phyloP scores from a whole-genome alignment of 805 yeast genomes.

The Isabelozyma heimii region DNA sequence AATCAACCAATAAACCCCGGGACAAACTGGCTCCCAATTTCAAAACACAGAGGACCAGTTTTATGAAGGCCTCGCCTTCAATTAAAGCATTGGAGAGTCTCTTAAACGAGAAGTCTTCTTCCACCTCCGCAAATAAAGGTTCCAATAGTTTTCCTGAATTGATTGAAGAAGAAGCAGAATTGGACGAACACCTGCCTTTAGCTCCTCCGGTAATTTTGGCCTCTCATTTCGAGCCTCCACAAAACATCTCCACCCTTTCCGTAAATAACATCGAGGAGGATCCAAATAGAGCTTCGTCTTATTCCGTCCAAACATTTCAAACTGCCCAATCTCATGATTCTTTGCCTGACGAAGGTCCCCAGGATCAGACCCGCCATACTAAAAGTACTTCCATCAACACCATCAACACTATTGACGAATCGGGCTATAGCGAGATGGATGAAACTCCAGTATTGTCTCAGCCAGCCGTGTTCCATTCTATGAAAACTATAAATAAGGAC shows the following conservation, averaged over 20 bases:
- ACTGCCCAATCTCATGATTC: constrained; percentile 19
- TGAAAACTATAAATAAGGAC: constrained; percentile 10
- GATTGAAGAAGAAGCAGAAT: constrained; percentile 16
- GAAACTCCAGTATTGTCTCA: constrained; percentile 23
- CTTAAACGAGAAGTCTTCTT: constrained; percentile 16
- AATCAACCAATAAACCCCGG: neutral
- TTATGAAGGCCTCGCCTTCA: constrained; percentile 39
- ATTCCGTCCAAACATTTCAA: constrained; percentile 24
- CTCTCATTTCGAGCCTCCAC: neutral
- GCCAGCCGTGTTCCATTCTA: constrained; percentile 21
- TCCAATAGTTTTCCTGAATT: neutral
- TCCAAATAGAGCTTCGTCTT: constrained; percentile 4
- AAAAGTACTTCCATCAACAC: constrained; percentile 15
- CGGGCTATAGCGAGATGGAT: constrained; percentile 15
- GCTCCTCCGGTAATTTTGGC: neutral
- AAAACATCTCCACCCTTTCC: constrained; percentile 4
- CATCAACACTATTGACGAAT: constrained; percentile 8
- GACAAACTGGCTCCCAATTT: constrained; percentile 2
- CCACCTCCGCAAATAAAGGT: constrained; percentile 12
- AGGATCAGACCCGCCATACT: neutral
- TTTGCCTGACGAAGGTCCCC: neutral
- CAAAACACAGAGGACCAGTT: constrained; percentile 16
- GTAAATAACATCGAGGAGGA: neutral
- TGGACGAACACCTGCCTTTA: constrained; percentile 6
- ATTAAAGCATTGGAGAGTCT: constrained; percentile 39